These are phyloP conservation scores for Fusarium napiforme DNA, from an alignment of 2,329 filamentous ascomycete species.

Conservation along the genomic window DNA sequence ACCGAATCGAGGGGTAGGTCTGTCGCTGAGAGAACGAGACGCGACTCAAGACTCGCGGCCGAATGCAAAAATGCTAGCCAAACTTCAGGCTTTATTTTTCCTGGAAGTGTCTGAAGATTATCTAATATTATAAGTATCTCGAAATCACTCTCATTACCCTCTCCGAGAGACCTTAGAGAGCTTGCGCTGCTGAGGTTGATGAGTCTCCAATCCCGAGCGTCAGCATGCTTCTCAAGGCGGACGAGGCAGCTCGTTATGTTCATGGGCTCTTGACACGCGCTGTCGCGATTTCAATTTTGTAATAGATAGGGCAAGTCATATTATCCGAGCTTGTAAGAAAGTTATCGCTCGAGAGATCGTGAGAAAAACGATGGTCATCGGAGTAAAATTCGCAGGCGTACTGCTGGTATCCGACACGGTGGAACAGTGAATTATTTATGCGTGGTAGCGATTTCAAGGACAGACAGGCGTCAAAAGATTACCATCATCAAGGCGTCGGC, in stretches of 20 bases:
- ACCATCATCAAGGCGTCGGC: background rate
- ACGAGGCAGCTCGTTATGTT: no score
- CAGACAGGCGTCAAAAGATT: background rate
- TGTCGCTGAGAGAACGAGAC: background rate
- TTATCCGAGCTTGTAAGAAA: rapidly evolving
- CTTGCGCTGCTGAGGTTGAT: background rate
- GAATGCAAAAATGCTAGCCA: background rate
- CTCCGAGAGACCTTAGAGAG: background rate
- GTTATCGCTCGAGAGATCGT: no score
- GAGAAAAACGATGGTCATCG: background rate
- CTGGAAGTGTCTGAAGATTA: rapidly evolving
- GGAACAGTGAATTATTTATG: background rate
- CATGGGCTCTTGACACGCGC: no score
- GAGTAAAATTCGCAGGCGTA: rapidly evolving
- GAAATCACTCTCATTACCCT: background rate
- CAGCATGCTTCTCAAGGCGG: background rate
- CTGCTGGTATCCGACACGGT: background rate
- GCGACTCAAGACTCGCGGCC: no score
- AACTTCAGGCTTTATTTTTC: background rate
- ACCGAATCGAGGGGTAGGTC: background rate
- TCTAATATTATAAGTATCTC: rapidly evolving
- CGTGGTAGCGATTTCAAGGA: background rate
- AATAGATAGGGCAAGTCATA: rapidly evolving
- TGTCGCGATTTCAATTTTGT: background rate
- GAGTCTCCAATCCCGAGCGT: background rate